Percentiles rank a stretch among this genome's conserved stretches.
phyloP scores from a whole-genome alignment of 2,329 filamentous ascomycete species.

The Botrytis fabae region DNA sequence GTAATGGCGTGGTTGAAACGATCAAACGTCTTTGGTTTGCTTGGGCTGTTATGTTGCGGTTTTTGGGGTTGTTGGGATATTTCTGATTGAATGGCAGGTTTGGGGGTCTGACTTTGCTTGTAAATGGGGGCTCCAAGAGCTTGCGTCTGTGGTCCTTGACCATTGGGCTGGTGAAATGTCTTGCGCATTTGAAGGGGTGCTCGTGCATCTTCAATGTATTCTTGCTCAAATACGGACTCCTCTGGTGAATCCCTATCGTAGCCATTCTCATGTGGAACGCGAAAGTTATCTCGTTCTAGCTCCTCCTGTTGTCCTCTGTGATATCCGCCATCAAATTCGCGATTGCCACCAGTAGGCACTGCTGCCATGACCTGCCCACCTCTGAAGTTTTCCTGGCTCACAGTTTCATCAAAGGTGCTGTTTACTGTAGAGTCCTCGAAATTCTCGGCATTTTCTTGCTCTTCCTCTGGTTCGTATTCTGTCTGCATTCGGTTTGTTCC shows the following conservation, averaged over 20 bases:
- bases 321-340: neutral
- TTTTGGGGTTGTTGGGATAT: neutral
- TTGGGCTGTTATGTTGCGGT: neutral
- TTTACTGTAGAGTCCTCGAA: constrained; percentile 17
- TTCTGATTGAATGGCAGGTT: neutral
- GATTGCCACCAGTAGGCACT: neutral
- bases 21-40: constrained; percentile 7
- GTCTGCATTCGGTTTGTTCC: neutral
- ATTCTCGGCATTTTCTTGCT: neutral
- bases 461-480: neutral
- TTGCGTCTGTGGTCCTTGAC: constrained; percentile 5
- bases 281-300: neutral
- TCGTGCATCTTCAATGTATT: neutral
- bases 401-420: constrained; percentile 15
- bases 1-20: constrained; percentile 12
- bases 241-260: neutral
- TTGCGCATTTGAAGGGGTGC: neutral
- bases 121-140: neutral
- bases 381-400: constrained; percentile 6
- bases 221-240: neutral
- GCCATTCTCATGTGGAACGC: neutral
- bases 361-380: neutral
- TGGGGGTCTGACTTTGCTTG: constrained; percentile 17
- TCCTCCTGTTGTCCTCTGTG: neutral
- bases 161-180: neutral